These are phyloP conservation scores for Euphorbia tirucalli DNA, from an alignment of 345 rosid species.

Conservation along the genomic window DNA sequence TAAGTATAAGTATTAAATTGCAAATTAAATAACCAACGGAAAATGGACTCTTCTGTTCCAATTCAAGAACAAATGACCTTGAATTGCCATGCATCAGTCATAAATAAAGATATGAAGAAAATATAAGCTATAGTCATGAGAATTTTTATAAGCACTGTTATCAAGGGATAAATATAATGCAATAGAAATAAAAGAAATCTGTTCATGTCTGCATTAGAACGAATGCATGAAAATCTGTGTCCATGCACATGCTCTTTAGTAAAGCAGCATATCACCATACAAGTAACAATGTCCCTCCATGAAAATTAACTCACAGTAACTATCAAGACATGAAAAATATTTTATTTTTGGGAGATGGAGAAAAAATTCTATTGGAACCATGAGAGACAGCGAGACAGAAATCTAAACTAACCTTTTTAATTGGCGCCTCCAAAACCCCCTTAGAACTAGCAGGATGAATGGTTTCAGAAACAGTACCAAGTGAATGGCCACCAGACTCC, in stretches of 20 bases:
- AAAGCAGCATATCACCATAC: slow-evolving; percentile 1
- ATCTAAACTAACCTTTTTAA: slow-evolving; percentile 43
- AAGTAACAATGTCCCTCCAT: slow-evolving; percentile 4
- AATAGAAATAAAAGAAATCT: slow-evolving; percentile 39
- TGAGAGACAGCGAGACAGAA: no score
- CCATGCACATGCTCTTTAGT: not conserved
- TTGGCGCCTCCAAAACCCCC: slow-evolving; percentile 52
- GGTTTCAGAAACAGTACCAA: slow-evolving; percentile 67
- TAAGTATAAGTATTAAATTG: not conserved
- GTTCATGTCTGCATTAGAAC: not conserved
- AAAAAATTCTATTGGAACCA: not conserved
- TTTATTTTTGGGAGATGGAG: not conserved
- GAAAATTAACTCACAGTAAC: no score
- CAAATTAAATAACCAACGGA: no score
- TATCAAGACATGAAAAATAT: not conserved
- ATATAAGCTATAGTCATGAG: not conserved
- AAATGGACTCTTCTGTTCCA: slow-evolving; percentile 97
- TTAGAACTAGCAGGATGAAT: slow-evolving; percentile 42
- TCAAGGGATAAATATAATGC: slow-evolving; percentile 32
- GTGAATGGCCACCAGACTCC: slow-evolving; percentile 84
- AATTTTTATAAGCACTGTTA: not conserved
- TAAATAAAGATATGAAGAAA: slow-evolving; percentile 9
- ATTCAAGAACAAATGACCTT: slow-evolving; percentile 80
- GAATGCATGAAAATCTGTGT: not conserved
- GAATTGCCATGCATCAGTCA: slow-evolving; percentile 53